A percentile compares a stretch with the other conserved stretches of the same genome.
phyloP scores from a whole-genome alignment of 2,329 filamentous ascomycete species.

The Colletotrichum trifolii region DNA sequence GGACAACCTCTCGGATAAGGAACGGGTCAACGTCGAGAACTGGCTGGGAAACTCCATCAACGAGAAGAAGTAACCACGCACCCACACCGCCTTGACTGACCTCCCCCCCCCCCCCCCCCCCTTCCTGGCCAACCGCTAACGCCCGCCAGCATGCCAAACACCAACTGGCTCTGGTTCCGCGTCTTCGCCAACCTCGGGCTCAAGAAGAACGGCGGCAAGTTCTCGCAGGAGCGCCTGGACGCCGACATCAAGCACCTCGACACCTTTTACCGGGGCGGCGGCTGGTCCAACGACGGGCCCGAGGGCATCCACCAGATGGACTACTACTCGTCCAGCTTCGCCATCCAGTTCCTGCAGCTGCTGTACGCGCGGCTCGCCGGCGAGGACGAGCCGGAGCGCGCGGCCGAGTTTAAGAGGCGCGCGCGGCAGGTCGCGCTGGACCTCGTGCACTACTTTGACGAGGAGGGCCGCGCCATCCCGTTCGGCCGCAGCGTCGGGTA shows the following conservation, averaged over 20 bases:
- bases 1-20: slow-evolving; percentile 70
- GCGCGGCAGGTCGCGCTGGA: slow-evolving; percentile 76
- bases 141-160: slow-evolving; percentile 73
- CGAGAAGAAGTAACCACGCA: slow-evolving; percentile 71
- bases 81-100: neutral
- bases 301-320: slow-evolving; percentile 86
- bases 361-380: slow-evolving; percentile 79
- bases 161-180: slow-evolving; percentile 82
- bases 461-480: slow-evolving; percentile 77
- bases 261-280: slow-evolving; percentile 83
- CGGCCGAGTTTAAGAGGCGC: slow-evolving; percentile 75
- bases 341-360: slow-evolving; percentile 83
- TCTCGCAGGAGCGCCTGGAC: slow-evolving; percentile 76
- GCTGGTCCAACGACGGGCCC: slow-evolving; percentile 86
- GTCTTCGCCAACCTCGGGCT: slow-evolving; percentile 85
- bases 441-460: slow-evolving; percentile 80
- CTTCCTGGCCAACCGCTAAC: neutral
- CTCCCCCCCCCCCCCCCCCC: slow-evolving; percentile 39
- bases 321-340: slow-evolving; percentile 86
- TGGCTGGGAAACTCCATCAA: slow-evolving; percentile 83
- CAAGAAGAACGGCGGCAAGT: slow-evolving; percentile 78
- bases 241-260: slow-evolving; percentile 82
- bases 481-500: slow-evolving; percentile 84
- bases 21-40: slow-evolving; percentile 73
- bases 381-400: slow-evolving; percentile 72